Evolutionary conservation across 768 basidiomycete genomes (phyloP).

Genomic region (Podaxis sp.): DNA sequence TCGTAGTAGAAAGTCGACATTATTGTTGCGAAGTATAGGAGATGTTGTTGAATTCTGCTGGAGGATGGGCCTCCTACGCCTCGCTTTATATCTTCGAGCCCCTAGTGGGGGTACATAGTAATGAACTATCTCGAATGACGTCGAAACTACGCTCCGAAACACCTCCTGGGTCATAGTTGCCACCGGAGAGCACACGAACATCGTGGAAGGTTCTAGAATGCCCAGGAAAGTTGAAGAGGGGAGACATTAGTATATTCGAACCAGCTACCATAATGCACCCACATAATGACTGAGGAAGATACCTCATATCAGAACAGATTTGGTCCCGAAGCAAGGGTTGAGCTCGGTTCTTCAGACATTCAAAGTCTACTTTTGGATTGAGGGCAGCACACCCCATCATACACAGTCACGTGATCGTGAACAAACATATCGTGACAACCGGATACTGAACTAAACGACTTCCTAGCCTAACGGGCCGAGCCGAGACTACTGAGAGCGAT

Average conservation of each 20-base stretch:
- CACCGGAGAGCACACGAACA: background rate
- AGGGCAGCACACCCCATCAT: too few species aligned
- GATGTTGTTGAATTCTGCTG: background rate
- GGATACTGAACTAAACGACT: too few species aligned
- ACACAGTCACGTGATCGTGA: too few species aligned
- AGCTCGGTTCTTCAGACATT: too few species aligned
- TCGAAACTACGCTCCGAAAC: background rate
- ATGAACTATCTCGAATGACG: background rate
- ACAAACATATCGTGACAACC: too few species aligned
- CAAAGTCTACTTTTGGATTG: too few species aligned
- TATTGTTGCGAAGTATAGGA: background rate
- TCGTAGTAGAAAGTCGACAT: slow-evolving; percentile 31
- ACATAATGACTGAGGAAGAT: too few species aligned
- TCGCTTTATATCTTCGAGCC: background rate
- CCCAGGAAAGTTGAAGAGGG: background rate
- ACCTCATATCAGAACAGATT: too few species aligned
- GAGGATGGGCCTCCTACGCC: background rate
- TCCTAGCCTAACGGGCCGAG: too few species aligned
- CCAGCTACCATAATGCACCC: background rate
- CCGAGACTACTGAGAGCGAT: too few species aligned
- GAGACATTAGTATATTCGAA: background rate
- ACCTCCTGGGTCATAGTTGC: background rate
- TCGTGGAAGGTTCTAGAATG: background rate
- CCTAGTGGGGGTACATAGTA: background rate
- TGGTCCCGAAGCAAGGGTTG: too few species aligned